These are phyloP conservation scores for Xerocomus spinulosus DNA, from an alignment of 768 basidiomycete species.

Conservation along the genomic window DNA sequence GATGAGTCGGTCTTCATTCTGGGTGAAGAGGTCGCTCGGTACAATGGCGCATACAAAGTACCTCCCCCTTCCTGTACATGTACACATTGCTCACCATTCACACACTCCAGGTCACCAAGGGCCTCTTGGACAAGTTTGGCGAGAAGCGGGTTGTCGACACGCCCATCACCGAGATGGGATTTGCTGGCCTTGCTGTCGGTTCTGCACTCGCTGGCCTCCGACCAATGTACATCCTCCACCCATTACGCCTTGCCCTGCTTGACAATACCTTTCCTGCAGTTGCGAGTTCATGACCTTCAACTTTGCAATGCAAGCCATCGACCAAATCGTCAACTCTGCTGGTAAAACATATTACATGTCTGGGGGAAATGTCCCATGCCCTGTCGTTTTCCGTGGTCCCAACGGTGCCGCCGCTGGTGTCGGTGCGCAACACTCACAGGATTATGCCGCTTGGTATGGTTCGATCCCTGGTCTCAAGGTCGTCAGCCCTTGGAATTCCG, in stretches of 20 bases:
- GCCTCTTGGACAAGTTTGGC: slow-evolving; percentile 97
- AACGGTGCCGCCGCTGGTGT: slow-evolving; percentile 99
- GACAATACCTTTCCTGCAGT: slow-evolving; percentile 35
- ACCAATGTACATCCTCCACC: slow-evolving; percentile 60
- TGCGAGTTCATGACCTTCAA: slow-evolving; percentile 99
- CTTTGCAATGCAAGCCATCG: slow-evolving; percentile 99
- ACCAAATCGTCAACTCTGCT: slow-evolving; percentile 99
- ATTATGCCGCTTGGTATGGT: slow-evolving; percentile 94
- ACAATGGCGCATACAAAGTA: slow-evolving; percentile 97
- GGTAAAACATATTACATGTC: slow-evolving; percentile 99
- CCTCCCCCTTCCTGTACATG: slow-evolving; percentile 4
- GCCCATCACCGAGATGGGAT: slow-evolving; percentile 97
- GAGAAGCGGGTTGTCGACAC: slow-evolving; percentile 98
- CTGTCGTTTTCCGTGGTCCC: slow-evolving; percentile 98
- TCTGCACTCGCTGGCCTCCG: slow-evolving; percentile 91
- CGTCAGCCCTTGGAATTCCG: slow-evolving; percentile 95
- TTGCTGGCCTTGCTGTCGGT: slow-evolving; percentile 94
- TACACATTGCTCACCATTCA: slow-evolving; percentile 9
- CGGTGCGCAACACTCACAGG: slow-evolving; percentile 95
- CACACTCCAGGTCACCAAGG: slow-evolving; percentile 81
- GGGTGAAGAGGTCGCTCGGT: slow-evolving; percentile 97
- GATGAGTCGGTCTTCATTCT: slow-evolving; percentile 94
- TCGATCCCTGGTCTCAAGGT: slow-evolving; percentile 95
- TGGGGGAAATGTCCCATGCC: slow-evolving; percentile 96
- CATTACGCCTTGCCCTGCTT: slow-evolving; percentile 2